Conservation (phyloP, 345 rosid genomes). For the Combretum micranthum region DNA sequence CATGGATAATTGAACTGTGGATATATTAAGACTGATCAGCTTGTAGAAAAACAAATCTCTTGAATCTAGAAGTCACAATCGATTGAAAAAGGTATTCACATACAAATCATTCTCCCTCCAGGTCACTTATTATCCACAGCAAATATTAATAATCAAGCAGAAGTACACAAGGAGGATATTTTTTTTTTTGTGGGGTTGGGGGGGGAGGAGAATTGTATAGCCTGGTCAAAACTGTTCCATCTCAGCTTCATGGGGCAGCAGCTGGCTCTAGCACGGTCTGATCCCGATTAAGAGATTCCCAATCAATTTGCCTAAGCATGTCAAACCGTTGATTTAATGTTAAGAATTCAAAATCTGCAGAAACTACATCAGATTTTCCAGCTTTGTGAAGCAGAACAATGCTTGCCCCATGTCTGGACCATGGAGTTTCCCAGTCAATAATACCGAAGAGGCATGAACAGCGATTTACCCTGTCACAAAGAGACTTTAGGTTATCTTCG, state of each 20-base stretch:
- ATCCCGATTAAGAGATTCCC: constrained; percentile 51
- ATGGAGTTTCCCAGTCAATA: constrained; percentile 83
- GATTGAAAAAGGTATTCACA: too few relatives aligned
- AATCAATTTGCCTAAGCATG: constrained; percentile 50
- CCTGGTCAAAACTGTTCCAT: constrained; percentile 8
- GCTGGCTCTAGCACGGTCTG: constrained; percentile 42
- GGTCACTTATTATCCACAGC: too few relatives aligned
- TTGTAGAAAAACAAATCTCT: too few relatives aligned
- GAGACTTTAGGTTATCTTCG: neutral
- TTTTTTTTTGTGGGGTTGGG: too few relatives aligned
- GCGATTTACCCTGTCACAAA: constrained; percentile 67
- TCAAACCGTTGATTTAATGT: constrained; percentile 58
- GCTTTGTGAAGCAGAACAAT: constrained; percentile 63
- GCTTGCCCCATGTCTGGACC: constrained; percentile 86
- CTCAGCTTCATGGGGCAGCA: constrained; percentile 23
- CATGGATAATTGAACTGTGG: too few relatives aligned
- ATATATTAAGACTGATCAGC: too few relatives aligned
- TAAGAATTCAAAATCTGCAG: constrained; percentile 49
- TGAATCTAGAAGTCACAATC: too few relatives aligned
- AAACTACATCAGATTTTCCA: constrained; percentile 44
- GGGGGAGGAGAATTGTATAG: too few relatives aligned
- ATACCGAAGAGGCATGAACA: constrained; percentile 84
- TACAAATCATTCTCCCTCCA: neutral
- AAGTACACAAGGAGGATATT: neutral
- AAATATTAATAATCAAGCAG: too few relatives aligned